phyloP scores from a whole-genome alignment of 169 alveolate genomes.

The Theileria parva region DNA sequence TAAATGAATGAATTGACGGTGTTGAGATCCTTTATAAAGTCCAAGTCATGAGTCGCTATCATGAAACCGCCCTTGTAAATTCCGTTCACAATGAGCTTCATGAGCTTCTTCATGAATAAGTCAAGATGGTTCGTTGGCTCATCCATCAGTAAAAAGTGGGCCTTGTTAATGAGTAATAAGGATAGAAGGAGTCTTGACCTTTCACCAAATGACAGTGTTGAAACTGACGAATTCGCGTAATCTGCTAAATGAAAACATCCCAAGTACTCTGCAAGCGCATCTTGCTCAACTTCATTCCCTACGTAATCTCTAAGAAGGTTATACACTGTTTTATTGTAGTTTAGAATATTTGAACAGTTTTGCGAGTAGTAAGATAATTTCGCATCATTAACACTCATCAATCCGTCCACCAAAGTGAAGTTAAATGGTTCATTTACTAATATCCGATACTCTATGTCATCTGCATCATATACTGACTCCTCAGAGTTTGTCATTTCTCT shows the following conservation, averaged over 20 bases:
- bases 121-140: constrained; percentile 78
- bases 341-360: constrained; percentile 39
- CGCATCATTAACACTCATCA: constrained; percentile 1
- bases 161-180: constrained; percentile 68
- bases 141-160: constrained; percentile 70
- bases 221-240: constrained; percentile 38
- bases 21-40: constrained; percentile 64
- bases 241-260: constrained; percentile 68
- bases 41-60: constrained; percentile 74
- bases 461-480: background rate
- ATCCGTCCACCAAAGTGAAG: constrained; percentile 26
- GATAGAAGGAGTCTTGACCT: constrained; percentile 68
- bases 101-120: constrained; percentile 61
- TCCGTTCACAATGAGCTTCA: constrained; percentile 57
- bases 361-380: constrained; percentile 47
- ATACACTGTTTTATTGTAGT: constrained; percentile 21
- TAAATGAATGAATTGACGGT: constrained; percentile 53
- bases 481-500: constrained; percentile 17
- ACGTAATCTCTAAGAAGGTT: constrained; percentile 32
- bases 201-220: constrained; percentile 73
- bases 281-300: background rate
- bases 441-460: constrained; percentile 7
- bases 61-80: constrained; percentile 72
- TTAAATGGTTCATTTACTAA: constrained; percentile 4
- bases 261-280: constrained; percentile 58